These are phyloP conservation scores for Pseudogymnoascus verrucosus DNA, from an alignment of 2,329 filamentous ascomycete genomes.

Conservation along the genomic window DNA sequence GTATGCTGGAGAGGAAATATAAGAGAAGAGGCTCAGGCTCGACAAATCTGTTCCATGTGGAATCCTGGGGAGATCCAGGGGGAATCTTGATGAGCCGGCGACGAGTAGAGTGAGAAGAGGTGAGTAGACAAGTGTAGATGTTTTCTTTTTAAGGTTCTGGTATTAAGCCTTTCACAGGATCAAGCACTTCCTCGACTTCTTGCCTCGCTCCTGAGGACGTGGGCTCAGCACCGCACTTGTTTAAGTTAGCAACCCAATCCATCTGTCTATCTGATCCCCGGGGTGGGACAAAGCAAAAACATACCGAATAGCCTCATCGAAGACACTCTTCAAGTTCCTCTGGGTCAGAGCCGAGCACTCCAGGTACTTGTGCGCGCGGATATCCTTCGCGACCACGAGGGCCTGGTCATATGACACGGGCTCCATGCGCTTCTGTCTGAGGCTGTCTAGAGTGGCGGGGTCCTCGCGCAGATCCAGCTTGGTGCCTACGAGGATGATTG, in stretches of 20 bases:
- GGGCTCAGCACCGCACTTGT: conserved; percentile 64
- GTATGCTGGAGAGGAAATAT: background rate
- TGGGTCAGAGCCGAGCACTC: conserved; percentile 97
- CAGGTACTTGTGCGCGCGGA: conserved; percentile 92
- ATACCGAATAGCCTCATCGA: conserved; percentile 96
- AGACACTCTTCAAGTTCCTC: conserved; percentile 95
- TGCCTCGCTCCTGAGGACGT: conserved; percentile 47
- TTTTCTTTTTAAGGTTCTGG: background rate
- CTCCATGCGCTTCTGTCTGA: conserved; percentile 90
- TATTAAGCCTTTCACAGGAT: conserved; percentile 44
- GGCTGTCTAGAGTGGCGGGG: conserved; percentile 67
- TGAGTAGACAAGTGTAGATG: background rate
- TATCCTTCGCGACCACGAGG: conserved; percentile 81
- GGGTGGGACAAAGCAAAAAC: conserved; percentile 26
- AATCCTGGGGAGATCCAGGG: background rate
- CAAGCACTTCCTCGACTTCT: conserved; percentile 60
- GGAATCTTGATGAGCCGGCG: background rate
- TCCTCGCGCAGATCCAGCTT: conserved; percentile 96
- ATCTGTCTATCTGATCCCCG: background rate
- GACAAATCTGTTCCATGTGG: background rate
- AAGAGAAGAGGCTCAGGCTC: background rate
- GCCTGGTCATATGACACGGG: conserved; percentile 95
- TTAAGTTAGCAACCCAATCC: conserved; percentile 11
- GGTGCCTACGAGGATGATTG: conserved; percentile 93
- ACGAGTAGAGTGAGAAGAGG: background rate